Evolutionary conservation across 441 rosid species (phyloP), one percentile per base, ranked within the genome.

Genomic region (Erysimum cheiri): DNA sequence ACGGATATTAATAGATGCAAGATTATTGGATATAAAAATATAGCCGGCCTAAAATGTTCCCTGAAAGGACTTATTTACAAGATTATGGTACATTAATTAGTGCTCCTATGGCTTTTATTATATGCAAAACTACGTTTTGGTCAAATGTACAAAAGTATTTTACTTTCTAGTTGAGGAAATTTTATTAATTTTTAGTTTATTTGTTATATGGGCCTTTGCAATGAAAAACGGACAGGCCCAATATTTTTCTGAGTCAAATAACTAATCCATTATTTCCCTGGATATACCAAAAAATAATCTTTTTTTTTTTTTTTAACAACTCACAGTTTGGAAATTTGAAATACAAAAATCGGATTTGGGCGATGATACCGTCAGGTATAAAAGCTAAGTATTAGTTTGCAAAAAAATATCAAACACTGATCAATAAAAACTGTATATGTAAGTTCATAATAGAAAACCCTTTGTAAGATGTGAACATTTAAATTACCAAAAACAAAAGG

Each of bases 71-170:
- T 10, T 54, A 44, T 22, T 22, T 22, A 15, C 7, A 64, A 13
- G 11, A 46, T 36, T 64, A 28, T 56, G 12, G 19, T 28, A 56
- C 12, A 44, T 53, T 62, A 53, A 13, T 36, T 14, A 39, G 48
- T 24, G 48, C 36, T 14, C 64, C 13, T 32, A 17, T 54, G 40
- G 69, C 39, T 33, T 32, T 43, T 44, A 55, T 54, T 24, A 46
- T 63, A 63, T 46, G 6, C 32, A 35, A 54, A 54, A 44, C 4
- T 32, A 54, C 48, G 13, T 46, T 54, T 71, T 62, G 55, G 64
- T 72, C 76, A 72, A 64, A 63, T 43, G 13, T 11, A 47, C 58
- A 46, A 37, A 55, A 72, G 26, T 56, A 72, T 65, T 65, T 57
- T 64, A 57, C 71, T 49, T 58, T 31, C 71, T 49, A 49, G 55